These are phyloP conservation scores for Allium cepa DNA, from an alignment of 106 monocot species.

Conservation along the genomic window DNA sequence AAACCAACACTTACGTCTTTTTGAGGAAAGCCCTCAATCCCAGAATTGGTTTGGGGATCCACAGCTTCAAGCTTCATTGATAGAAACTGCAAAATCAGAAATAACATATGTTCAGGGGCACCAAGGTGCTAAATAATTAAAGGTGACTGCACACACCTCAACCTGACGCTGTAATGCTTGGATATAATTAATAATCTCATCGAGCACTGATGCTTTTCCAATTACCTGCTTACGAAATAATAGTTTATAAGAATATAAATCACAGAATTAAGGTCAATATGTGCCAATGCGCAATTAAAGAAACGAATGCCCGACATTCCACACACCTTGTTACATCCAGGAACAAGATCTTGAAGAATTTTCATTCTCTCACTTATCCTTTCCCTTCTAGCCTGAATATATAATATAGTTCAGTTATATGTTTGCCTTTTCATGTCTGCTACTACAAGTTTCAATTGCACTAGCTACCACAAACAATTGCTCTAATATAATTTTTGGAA, in stretches of 20 bases:
- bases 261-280: too few relatives aligned
- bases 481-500: too few relatives aligned
- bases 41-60: conserved; percentile 48
- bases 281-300: too few relatives aligned
- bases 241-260: too few relatives aligned
- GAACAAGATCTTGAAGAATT: conserved; percentile 85
- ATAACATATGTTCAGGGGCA: neutral
- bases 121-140: too few relatives aligned
- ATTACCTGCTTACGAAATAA: conserved; percentile 38
- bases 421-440: too few relatives aligned
- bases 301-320: too few relatives aligned
- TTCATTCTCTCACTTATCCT: conserved; percentile 90
- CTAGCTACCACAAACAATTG: too few relatives aligned
- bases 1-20: conserved; percentile 60
- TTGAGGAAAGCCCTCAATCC: conserved; percentile 52
- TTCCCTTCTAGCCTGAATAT: conserved; percentile 71
- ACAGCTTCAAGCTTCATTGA: conserved; percentile 98
- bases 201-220: conserved; percentile 78
- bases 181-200: conserved; percentile 83
- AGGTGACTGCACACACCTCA: conserved; percentile 33
- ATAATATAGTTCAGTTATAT: too few relatives aligned
- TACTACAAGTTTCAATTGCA: too few relatives aligned
- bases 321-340: conserved; percentile 76
- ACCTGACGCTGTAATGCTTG: conserved; percentile 70
- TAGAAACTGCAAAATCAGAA: conserved; percentile 45